phyloP scores from a whole-genome alignment of 2,329 filamentous ascomycete genomes.

The Epichloe aotearoae region DNA sequence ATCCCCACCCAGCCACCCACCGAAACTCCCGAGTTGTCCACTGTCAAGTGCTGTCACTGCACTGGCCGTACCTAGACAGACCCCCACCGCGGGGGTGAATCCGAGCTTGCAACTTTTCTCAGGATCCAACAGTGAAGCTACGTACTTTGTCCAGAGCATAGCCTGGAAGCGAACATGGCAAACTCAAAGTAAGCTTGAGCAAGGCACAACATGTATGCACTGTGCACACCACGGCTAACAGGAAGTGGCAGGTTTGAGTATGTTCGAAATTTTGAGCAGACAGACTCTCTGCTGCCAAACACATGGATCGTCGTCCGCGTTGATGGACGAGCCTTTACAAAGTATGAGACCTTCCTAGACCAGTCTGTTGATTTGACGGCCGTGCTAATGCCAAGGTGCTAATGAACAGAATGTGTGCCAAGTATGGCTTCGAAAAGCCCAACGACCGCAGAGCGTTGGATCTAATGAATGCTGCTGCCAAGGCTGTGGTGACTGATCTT shows the following conservation, averaged over 20 bases:
- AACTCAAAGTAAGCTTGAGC: conserved; percentile 37
- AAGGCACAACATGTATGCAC: background rate
- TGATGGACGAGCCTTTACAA: conserved; percentile 89
- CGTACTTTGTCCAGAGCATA: background rate
- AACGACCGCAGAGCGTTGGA: conserved; percentile 80
- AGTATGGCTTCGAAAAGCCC: conserved; percentile 79
- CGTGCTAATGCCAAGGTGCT: conserved; percentile 4
- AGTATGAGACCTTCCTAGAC: conserved; percentile 36
- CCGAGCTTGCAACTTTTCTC: too few species aligned
- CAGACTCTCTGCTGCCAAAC: conserved; percentile 68
- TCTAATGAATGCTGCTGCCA: conserved; percentile 91
- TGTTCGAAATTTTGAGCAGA: conserved; percentile 77
- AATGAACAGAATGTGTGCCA: conserved; percentile 54
- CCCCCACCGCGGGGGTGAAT: background rate
- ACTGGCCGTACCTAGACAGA: too few species aligned
- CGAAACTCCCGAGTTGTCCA: too few species aligned
- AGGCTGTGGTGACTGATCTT: conserved; percentile 67
- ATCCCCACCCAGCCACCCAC: too few species aligned
- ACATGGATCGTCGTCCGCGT: conserved; percentile 94
- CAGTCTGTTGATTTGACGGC: too few species aligned
- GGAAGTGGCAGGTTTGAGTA: conserved; percentile 65
- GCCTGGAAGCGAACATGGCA: conserved; percentile 28
- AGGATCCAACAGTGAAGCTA: background rate
- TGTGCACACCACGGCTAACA: conserved; percentile 1
- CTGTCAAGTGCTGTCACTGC: too few species aligned